Evolutionary conservation across 768 basidiomycete species (phyloP).

Genomic region (Scleroderma citrinum): DNA sequence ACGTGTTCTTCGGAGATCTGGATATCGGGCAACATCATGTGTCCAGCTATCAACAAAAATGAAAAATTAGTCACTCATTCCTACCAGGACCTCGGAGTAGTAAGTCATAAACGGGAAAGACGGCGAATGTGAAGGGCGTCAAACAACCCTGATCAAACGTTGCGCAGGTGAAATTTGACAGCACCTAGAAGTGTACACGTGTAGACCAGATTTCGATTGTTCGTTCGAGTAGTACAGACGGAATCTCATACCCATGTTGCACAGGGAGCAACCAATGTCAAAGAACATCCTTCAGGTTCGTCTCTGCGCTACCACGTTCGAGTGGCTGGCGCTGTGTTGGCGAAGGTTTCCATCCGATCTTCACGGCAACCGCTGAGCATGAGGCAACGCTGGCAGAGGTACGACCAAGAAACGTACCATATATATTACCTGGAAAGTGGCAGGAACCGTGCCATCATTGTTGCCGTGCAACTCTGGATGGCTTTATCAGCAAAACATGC

Average conservation of each 20-base stretch:
- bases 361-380: neutral
- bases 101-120: neutral
- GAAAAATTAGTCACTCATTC: neutral
- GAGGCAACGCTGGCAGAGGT: neutral
- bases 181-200: neutral
- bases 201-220: neutral
- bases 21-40: neutral
- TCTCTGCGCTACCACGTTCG: slow-evolving; percentile 55
- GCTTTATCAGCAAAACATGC: neutral
- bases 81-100: neutral
- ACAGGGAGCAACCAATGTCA: slow-evolving; percentile 16
- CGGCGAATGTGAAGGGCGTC: neutral
- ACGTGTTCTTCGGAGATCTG: neutral
- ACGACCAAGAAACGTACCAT: slow-evolving; percentile 49
- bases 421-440: slow-evolving; percentile 95
- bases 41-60: neutral
- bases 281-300: slow-evolving; percentile 57
- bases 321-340: slow-evolving; percentile 61
- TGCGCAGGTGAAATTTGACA: neutral
- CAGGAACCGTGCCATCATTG: slow-evolving; percentile 80
- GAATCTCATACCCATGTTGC: too few relatives aligned
- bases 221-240: neutral
- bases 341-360: slow-evolving; percentile 85
- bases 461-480: slow-evolving; percentile 73
- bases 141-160: neutral